A percentile compares a stretch with the other conserved stretches of the same genome.
Evolutionary conservation across 2,329 filamentous ascomycete species (phyloP).

Genomic region (Paraconiothyrium sp.): DNA sequence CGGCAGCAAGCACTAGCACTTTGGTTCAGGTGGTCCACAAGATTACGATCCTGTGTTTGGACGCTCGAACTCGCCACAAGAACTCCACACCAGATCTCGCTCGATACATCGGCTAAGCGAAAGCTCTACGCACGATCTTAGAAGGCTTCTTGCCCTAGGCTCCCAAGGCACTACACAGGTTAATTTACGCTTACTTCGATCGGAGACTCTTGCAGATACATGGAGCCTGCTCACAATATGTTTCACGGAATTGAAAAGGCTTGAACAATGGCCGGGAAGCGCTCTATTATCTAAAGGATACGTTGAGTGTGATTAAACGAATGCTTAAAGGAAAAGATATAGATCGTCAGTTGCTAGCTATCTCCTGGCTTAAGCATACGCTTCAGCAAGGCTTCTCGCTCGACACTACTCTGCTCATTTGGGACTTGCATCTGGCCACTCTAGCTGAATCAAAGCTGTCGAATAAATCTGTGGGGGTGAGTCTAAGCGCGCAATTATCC

Average conservation of each 20-base stretch:
- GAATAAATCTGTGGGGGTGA: too few species aligned
- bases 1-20: slow-evolving; percentile 1
- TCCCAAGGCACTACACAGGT: slow-evolving; percentile 2
- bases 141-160: not conserved
- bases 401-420: too few species aligned
- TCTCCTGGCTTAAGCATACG: too few species aligned
- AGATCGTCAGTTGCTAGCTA: too few species aligned
- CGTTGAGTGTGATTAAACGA: too few species aligned
- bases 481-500: too few species aligned
- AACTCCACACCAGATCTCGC: not conserved
- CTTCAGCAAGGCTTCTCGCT: too few species aligned
- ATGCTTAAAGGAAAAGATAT: too few species aligned
- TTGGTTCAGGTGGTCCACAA: not conserved
- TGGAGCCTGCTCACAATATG: not conserved
- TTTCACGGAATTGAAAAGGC: slow-evolving; percentile 11
- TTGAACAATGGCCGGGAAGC: slow-evolving; percentile 8
- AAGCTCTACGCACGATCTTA: not conserved
- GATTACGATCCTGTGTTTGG: not conserved
- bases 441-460: too few species aligned
- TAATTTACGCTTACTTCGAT: not conserved
- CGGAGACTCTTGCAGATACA: not conserved
- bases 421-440: too few species aligned
- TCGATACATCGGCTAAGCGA: not conserved
- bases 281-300: not conserved
- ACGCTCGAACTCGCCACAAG: not conserved